phyloP scores from a whole-genome alignment of 768 basidiomycete species.

The Suillus decipiens region DNA sequence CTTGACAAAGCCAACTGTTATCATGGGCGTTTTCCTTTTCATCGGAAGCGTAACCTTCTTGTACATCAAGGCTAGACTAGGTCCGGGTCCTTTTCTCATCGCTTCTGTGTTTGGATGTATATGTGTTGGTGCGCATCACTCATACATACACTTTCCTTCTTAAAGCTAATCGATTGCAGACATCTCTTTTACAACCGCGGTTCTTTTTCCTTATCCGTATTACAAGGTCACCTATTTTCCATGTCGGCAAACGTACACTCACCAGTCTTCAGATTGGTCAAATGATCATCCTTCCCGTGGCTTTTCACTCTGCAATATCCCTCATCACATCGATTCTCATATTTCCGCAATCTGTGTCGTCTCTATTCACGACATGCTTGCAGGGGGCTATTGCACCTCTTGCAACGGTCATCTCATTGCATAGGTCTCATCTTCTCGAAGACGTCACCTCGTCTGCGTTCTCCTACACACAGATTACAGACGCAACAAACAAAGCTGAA shows the following conservation, averaged over 20 bases:
- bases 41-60: constrained; percentile 57
- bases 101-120: constrained; percentile 62
- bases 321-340: constrained; percentile 53
- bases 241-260: neutral
- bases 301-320: constrained; percentile 58
- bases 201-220: constrained; percentile 64
- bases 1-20: constrained; percentile 50
- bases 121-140: constrained; percentile 45
- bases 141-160: neutral
- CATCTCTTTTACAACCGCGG: constrained; percentile 57
- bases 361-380: constrained; percentile 55
- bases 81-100: constrained; percentile 64
- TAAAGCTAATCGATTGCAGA: constrained; percentile 38
- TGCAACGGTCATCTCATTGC: constrained; percentile 43
- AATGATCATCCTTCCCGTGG: constrained; percentile 55
- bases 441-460: constrained; percentile 39
- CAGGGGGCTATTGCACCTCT: constrained; percentile 51
- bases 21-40: constrained; percentile 64
- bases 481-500: constrained; percentile 42
- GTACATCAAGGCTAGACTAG: constrained; percentile 58
- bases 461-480: constrained; percentile 33
- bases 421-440: constrained; percentile 46
- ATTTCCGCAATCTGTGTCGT: constrained; percentile 65
- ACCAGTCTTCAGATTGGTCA: constrained; percentile 44
- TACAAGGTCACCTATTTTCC: constrained; percentile 40